A percentile compares a stretch with the other conserved stretches of the same genome.
phyloP scores from a whole-genome alignment of 1,284 basidiomycete species.

The Apiotrichum gracile region DNA sequence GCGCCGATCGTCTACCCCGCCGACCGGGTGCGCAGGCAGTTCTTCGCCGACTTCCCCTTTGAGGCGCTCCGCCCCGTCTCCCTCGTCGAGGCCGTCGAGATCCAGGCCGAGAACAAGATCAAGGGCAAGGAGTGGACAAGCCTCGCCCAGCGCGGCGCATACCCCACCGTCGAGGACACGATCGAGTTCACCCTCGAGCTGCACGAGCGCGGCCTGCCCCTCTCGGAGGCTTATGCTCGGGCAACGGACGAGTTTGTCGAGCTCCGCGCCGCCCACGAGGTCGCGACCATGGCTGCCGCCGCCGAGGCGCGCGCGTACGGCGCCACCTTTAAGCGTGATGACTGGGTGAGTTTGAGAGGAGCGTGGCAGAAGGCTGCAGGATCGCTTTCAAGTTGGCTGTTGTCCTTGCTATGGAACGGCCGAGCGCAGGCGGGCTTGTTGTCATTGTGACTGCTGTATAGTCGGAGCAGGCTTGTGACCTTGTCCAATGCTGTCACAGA shows the following conservation, averaged over 20 bases:
- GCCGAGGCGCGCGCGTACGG: constrained; percentile 77
- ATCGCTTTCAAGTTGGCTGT: too few relatives aligned
- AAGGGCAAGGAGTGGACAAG: constrained; percentile 64
- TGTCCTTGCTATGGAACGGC: too few relatives aligned
- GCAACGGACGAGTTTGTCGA: constrained; percentile 81
- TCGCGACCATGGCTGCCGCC: constrained; percentile 67
- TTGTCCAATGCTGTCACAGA: constrained; percentile 11
- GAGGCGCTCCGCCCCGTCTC: constrained; percentile 79
- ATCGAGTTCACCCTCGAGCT: constrained; percentile 76
- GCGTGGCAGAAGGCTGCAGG: background rate
- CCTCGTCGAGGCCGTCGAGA: constrained; percentile 60
- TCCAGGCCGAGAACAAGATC: constrained; percentile 55
- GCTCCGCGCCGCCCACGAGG: constrained; percentile 75
- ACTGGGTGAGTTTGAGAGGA: constrained; percentile 34
- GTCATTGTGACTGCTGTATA: too few relatives aligned
- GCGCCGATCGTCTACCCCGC: constrained; percentile 71
- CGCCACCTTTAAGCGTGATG: constrained; percentile 45
- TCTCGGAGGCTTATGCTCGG: constrained; percentile 72
- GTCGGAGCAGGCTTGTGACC: too few relatives aligned
- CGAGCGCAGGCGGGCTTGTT: too few relatives aligned
- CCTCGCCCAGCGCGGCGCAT: constrained; percentile 70
- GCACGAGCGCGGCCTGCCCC: constrained; percentile 60
- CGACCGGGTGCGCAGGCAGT: constrained; percentile 79
- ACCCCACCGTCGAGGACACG: constrained; percentile 80
- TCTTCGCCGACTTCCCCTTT: constrained; percentile 94